Evolutionary conservation across 192 early-diverging fungal species (phyloP), one percentile per base, ranked within the genome.

Genomic region (Linnemannia exigua): DNA sequence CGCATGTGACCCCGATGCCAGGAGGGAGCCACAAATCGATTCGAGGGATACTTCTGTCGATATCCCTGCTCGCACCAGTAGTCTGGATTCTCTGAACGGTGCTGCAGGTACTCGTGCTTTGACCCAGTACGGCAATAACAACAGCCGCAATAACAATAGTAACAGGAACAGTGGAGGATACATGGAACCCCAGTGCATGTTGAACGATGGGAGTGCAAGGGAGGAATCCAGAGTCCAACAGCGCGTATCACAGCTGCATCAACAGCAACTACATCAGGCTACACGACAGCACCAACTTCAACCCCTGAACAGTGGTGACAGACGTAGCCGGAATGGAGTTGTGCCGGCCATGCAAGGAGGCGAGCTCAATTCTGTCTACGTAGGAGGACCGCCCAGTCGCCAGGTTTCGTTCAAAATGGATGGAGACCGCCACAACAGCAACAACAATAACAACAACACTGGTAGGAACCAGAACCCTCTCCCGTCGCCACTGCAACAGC

Each of bases 11-110:
- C 28, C 7, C 12, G 28, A 63, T 63, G 58, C 14, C 58, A 41
- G 35, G 37, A 7, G n/a, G 11, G 33, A 70, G 15, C 38, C 68
- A 4, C 33, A 70, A 15, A 41, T n/a, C 37, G 68, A 70, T 20
- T 14, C 46, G 9, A 48, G 3, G 25, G 41, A 20, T 33, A 0
- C 28, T 12, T 3, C 44, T 0, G 12, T 31, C 12, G 75, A 77
- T 3, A 77, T 68, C 41, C 81, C 76, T 16, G 38, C 48, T 16
- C 38, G 76, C 20, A 54, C 48, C 16, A 74, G 76, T 31, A 77
- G 81, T 36, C 75, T 83, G 9, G 71, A 82, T 7, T 5, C 47
- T 8, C 52, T 70, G 9, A 19, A 19, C 16, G 37, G 73, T 44
- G 5, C 41, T 44, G 44, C 70, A 36, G 14, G 1, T 7, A 48